Conservation (phyloP, 176 grass and related monocot genomes). For the Eremochloa ophiuroides region DNA sequence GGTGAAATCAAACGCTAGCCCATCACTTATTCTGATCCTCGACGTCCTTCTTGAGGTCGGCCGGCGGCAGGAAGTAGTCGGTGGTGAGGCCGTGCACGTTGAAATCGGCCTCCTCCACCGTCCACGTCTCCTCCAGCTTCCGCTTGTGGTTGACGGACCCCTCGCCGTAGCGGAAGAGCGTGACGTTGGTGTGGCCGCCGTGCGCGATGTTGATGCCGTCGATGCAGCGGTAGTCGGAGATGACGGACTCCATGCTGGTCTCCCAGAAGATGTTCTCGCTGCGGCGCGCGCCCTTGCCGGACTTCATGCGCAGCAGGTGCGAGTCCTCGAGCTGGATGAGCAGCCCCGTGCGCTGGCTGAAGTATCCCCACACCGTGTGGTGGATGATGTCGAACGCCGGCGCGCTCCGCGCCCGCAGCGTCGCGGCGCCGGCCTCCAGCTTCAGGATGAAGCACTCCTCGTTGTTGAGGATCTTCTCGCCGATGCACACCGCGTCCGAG, state of each 20-base stretch:
- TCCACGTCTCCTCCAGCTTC: conserved; percentile 95
- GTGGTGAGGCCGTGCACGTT: conserved; percentile 59
- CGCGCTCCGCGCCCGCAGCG: conserved; percentile 60
- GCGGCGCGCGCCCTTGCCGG: conserved; percentile 51
- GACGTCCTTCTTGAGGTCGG: conserved; percentile 54
- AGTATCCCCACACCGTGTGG: conserved; percentile 97
- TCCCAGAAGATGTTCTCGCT: conserved; percentile 95
- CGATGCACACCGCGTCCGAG: conserved; percentile 88
- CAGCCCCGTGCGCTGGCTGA: conserved; percentile 96
- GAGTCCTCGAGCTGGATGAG: conserved; percentile 94
- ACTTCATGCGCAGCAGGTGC: conserved; percentile 91
- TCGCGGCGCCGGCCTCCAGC: conserved; percentile 64
- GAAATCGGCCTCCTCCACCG: conserved; percentile 93
- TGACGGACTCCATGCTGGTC: conserved; percentile 87
- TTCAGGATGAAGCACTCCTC: conserved; percentile 99
- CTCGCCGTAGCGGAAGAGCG: conserved; percentile 87
- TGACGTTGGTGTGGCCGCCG: conserved; percentile 69
- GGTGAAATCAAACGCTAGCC: not conserved
- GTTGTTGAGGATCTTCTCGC: conserved; percentile 76
- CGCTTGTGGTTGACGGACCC: conserved; percentile 93
- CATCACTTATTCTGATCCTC: conserved; percentile 25
- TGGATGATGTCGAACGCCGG: conserved; percentile 83
- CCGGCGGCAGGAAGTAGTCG: conserved; percentile 81
- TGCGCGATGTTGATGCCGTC: conserved; percentile 89
- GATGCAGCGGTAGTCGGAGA: conserved; percentile 85